Percentiles rank a stretch among this genome's conserved stretches.
These are phyloP conservation scores for Fusarium tanahbumbuense DNA, from an alignment of 2,329 filamentous ascomycete genomes.

Conservation along the genomic window DNA sequence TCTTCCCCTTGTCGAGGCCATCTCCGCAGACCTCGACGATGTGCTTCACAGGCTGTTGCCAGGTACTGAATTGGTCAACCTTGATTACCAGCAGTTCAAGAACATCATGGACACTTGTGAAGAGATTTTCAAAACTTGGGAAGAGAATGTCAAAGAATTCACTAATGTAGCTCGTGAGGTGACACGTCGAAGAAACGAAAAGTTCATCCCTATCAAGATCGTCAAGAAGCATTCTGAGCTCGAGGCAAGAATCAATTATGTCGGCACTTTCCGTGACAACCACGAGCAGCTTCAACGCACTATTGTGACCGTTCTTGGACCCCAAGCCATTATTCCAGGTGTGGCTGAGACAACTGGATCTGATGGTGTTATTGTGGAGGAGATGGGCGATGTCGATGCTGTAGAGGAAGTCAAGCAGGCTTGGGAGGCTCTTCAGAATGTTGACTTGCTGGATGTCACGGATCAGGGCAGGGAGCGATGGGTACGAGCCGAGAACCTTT, in stretches of 20 bases:
- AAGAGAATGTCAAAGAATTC: slow-evolving; percentile 96
- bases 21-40: slow-evolving; percentile 90
- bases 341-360: slow-evolving; percentile 62
- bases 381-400: slow-evolving; percentile 96
- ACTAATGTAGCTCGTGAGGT: slow-evolving; percentile 97
- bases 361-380: slow-evolving; percentile 82
- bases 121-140: slow-evolving; percentile 91
- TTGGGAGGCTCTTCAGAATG: slow-evolving; percentile 92
- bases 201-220: slow-evolving; percentile 99
- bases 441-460: slow-evolving; percentile 93
- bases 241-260: slow-evolving; percentile 91
- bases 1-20: slow-evolving; percentile 93
- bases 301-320: slow-evolving; percentile 95
- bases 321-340: slow-evolving; percentile 70
- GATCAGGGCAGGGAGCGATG: slow-evolving; percentile 89
- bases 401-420: slow-evolving; percentile 96
- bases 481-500: slow-evolving; percentile 93
- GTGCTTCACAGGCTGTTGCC: slow-evolving; percentile 87
- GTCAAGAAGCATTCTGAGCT: slow-evolving; percentile 86
- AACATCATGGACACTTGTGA: slow-evolving; percentile 85
- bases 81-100: slow-evolving; percentile 92
- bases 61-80: slow-evolving; percentile 87
- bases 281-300: slow-evolving; percentile 97
- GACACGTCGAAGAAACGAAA: slow-evolving; percentile 91
- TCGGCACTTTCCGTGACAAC: slow-evolving; percentile 93